Evolutionary conservation across 352 stramenopile genomes (phyloP).

Genomic region (Pythium dissimile): DNA sequence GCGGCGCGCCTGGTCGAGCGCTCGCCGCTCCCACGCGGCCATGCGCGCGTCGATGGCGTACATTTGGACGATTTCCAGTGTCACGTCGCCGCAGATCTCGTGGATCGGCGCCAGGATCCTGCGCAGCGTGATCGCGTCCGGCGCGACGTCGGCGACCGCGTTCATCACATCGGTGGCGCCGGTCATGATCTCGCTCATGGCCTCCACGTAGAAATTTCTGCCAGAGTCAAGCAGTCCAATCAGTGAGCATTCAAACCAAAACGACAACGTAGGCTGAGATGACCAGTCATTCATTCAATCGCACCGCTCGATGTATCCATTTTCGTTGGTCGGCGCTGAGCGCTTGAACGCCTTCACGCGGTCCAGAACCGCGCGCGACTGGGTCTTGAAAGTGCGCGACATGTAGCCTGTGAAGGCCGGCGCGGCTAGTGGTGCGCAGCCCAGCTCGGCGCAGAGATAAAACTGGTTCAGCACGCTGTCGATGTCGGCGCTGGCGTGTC

Average conservation of each 20-base stretch:
- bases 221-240: no score
- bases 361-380: constrained; percentile 49
- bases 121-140: constrained; percentile 30
- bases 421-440: constrained; percentile 26
- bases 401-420: constrained; percentile 41
- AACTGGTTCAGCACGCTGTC: constrained; percentile 49
- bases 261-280: not conserved
- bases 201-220: constrained; percentile 73
- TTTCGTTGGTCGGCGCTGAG: constrained; percentile 57
- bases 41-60: constrained; percentile 74
- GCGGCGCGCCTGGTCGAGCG: constrained; percentile 50
- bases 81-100: constrained; percentile 39
- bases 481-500: constrained; percentile 27
- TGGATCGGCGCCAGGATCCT: constrained; percentile 63
- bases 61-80: constrained; percentile 68
- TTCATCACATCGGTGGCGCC: constrained; percentile 78
- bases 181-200: constrained; percentile 63
- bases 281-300: not conserved
- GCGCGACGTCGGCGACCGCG: constrained; percentile 61
- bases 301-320: constrained; percentile 80
- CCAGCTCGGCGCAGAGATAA: constrained; percentile 46
- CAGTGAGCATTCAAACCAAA: no score
- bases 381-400: constrained; percentile 47
- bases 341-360: constrained; percentile 48
- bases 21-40: constrained; percentile 70